Percentiles rank a stretch among this genome's conserved stretches.
These are phyloP conservation scores for Microdochium trichocladiopsis DNA, from an alignment of 2,329 filamentous ascomycete species.

Conservation along the genomic window DNA sequence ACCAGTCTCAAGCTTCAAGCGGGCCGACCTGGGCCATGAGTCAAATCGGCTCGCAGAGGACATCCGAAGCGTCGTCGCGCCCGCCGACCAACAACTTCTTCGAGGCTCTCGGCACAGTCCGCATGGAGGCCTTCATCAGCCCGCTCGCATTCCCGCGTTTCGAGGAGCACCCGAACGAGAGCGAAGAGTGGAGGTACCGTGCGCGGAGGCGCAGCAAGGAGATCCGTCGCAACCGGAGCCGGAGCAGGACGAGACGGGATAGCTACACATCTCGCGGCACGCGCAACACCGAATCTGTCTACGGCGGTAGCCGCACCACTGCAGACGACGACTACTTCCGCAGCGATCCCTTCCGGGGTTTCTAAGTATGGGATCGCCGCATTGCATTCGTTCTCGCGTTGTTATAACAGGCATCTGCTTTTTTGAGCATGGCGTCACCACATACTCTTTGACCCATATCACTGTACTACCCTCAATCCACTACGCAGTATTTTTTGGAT, in stretches of 20 bases:
- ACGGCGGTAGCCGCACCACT: conserved; percentile 36
- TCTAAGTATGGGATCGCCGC: conserved; percentile 38
- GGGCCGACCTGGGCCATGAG: conserved; percentile 31
- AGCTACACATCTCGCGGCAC: conserved; percentile 39
- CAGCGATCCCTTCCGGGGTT: conserved; percentile 57
- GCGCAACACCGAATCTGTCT: conserved; percentile 39
- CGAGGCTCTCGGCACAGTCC: conserved; percentile 81
- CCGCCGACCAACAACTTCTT: conserved; percentile 58
- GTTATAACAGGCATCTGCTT: no score
- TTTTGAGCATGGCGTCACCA: no score
- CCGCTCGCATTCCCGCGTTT: conserved; percentile 45
- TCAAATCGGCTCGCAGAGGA: conserved; percentile 34
- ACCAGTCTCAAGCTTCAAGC: conserved; percentile 44
- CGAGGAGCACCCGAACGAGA: conserved; percentile 39
- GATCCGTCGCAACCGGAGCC: conserved; percentile 41
- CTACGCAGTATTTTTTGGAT: background rate
- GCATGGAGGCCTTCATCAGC: conserved; percentile 95
- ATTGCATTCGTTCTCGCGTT: background rate
- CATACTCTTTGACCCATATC: no score
- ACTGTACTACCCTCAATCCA: background rate
- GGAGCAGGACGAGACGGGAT: conserved; percentile 42
- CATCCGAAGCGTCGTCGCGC: conserved; percentile 47
- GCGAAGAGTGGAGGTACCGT: conserved; percentile 40
- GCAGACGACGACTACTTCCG: conserved; percentile 50
- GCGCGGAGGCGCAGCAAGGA: conserved; percentile 50